Base-by-base conservation (phyloP, 495 filamentous ascomycete genomes). In the Aspergillus homomorphus region DNA sequence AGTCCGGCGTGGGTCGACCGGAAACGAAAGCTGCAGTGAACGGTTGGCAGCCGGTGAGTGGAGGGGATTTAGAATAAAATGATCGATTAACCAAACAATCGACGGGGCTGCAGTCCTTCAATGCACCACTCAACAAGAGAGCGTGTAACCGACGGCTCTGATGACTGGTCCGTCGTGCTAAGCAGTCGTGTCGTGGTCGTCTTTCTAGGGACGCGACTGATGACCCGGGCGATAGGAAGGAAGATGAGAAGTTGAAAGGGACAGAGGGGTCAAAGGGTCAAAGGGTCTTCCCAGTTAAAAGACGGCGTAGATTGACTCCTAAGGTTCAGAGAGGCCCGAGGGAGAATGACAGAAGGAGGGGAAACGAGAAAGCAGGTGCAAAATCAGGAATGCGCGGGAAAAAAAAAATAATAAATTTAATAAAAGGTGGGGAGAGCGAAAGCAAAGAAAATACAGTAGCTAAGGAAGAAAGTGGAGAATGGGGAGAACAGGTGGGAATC, bases 31-130 rank as follows among this genome's bases (percentile, higher is more conserved):
- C 54, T 61, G 61, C 63, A 66, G 57, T 61, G 50, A 56, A 49
- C 19, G 58, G 52, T 58, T 66, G 64, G 64, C 64, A 63, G 56
- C 51, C 58, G 64, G 58, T 66, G 64, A 66, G 58, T 66, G 64
- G 64, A 66, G 58, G 58, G 55, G 44, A n/a, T 24, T 24, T 51
- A 57, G 45, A 53, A 28, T 54, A 58, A 55, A 54, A 57, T 38
- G 33, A 38, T 38, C 33, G 33, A 38, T 38, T 5, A 12, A 12
- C 33, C 33, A 38, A 38, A 38, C 33, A 66, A 51, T 54, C 53
- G 57, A 62, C 42, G 59, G 48, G 53, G 54, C 57, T 62, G 54
- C 63, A 66, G 63, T 53, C 22, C 43, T 50, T 45, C 26, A 58
- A 57, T 54, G 50, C 54, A 52, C 45, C 54, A n/a, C n/a, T n/a